phyloP scores from a whole-genome alignment of 768 basidiomycete species.

The Mycena crocata region DNA sequence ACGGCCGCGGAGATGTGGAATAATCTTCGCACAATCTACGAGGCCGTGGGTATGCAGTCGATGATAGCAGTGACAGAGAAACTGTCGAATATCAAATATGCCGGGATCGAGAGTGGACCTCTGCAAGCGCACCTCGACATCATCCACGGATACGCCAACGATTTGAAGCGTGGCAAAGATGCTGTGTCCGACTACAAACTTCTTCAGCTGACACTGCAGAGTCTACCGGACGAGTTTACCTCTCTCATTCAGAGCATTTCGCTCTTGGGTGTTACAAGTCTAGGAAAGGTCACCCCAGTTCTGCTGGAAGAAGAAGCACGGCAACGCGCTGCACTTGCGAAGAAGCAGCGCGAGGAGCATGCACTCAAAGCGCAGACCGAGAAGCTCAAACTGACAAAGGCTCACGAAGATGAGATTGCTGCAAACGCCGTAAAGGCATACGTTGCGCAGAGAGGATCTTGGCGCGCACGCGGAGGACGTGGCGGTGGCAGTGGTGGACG shows the following conservation, averaged over 20 bases:
- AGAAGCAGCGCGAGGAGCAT: not conserved
- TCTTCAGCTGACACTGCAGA: not conserved
- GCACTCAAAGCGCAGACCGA: not conserved
- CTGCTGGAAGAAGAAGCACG: not conserved
- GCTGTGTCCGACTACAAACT: not conserved
- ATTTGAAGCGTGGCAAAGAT: conserved; percentile 1
- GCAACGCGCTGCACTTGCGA: not conserved
- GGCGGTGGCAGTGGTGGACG: not conserved
- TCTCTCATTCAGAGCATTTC: not conserved
- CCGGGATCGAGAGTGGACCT: not conserved
- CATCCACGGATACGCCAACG: not conserved
- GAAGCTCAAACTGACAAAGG: not conserved
- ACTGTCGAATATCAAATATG: not conserved
- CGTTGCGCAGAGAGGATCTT: not conserved
- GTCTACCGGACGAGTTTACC: conserved; percentile 1
- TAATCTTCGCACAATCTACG: not conserved
- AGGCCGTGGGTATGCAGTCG: not conserved
- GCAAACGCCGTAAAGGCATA: not conserved
- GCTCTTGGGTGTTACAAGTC: not conserved
- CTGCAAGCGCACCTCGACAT: not conserved
- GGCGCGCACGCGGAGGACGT: not conserved
- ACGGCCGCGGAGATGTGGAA: conserved; percentile 1
- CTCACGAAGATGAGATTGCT: not conserved
- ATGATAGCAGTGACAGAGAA: not conserved
- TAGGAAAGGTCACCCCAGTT: not conserved